Conservation (phyloP, 148 eudicot genomes). For the Dysphania ambrosioides region DNA sequence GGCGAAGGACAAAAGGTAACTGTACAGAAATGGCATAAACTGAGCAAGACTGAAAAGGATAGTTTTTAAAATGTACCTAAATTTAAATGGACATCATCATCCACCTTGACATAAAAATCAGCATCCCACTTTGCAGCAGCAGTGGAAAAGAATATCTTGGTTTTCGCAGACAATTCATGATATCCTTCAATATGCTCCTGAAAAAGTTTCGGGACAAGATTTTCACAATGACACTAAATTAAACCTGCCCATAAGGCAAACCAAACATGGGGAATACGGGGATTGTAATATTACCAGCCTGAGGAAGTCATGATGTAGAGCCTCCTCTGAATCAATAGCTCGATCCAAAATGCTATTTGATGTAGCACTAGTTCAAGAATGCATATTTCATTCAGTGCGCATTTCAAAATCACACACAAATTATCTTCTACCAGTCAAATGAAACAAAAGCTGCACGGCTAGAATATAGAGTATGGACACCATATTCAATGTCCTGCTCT, state of each 20-base stretch:
- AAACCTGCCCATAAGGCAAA: conserved; percentile 2
- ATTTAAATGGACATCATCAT: conserved; percentile 95
- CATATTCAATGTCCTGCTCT: not conserved
- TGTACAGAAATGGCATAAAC: not conserved
- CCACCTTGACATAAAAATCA: conserved; percentile 91
- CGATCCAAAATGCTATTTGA: conserved; percentile 85
- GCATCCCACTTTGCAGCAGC: conserved; percentile 97
- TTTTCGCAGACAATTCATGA: conserved; percentile 92
- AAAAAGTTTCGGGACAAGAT: conserved; percentile 19
- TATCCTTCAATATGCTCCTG: conserved; percentile 97
- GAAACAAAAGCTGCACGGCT: not conserved
- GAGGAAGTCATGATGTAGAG: conserved; percentile 93
- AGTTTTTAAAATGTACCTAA: conserved; percentile 46
- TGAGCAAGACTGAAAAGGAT: not conserved
- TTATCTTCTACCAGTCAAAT: not conserved
- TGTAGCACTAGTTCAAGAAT: conserved; percentile 57
- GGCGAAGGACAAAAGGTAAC: not conserved
- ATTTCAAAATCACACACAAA: conserved; percentile 2
- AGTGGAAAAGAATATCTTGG: conserved; percentile 82
- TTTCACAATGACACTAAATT: not conserved
- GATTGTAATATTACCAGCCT: conserved; percentile 57
- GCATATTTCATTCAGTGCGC: conserved; percentile 12
- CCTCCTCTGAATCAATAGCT: conserved; percentile 91
- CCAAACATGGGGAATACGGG: not conserved
- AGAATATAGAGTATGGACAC: not conserved